phyloP scores from a whole-genome alignment of 2,329 filamentous ascomycete genomes.

The Epichloe brachyelytri region DNA sequence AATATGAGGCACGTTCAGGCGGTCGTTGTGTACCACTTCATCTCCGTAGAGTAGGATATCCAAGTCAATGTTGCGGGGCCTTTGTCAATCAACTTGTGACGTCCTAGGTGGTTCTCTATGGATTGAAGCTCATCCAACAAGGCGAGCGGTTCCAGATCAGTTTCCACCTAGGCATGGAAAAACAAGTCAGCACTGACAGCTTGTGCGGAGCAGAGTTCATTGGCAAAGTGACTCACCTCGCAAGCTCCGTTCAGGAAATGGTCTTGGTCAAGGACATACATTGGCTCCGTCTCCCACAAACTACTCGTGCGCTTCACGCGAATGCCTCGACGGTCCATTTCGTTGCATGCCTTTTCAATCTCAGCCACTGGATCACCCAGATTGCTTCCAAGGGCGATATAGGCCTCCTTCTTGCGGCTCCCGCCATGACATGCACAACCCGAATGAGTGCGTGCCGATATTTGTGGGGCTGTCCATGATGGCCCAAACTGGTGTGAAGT shows the following conservation, averaged over 20 bases:
- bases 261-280: constrained; percentile 88
- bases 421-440: constrained; percentile 24
- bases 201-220: background rate
- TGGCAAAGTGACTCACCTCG: constrained; percentile 44
- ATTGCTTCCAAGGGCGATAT: constrained; percentile 87
- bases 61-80: constrained; percentile 85
- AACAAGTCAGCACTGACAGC: background rate
- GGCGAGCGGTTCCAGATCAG: constrained; percentile 57
- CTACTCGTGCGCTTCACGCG: constrained; percentile 68
- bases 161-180: constrained; percentile 53
- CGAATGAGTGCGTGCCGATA: constrained; percentile 10
- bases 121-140: constrained; percentile 71
- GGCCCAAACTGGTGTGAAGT: background rate
- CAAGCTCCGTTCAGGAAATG: constrained; percentile 86
- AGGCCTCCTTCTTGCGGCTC: constrained; percentile 39
- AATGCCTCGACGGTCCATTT: constrained; percentile 64
- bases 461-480: background rate
- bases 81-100: constrained; percentile 79
- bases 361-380: constrained; percentile 71
- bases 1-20: constrained; percentile 73
- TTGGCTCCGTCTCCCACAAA: constrained; percentile 88
- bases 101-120: constrained; percentile 69
- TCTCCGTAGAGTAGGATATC: constrained; percentile 80
- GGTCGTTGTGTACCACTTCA: constrained; percentile 49
- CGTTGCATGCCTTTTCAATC: constrained; percentile 72